Percentiles rank a stretch among this genome's conserved stretches.
These are phyloP conservation scores for Aspergillus ochraceus DNA, from an alignment of 2,329 filamentous ascomycete genomes.

Conservation along the genomic window DNA sequence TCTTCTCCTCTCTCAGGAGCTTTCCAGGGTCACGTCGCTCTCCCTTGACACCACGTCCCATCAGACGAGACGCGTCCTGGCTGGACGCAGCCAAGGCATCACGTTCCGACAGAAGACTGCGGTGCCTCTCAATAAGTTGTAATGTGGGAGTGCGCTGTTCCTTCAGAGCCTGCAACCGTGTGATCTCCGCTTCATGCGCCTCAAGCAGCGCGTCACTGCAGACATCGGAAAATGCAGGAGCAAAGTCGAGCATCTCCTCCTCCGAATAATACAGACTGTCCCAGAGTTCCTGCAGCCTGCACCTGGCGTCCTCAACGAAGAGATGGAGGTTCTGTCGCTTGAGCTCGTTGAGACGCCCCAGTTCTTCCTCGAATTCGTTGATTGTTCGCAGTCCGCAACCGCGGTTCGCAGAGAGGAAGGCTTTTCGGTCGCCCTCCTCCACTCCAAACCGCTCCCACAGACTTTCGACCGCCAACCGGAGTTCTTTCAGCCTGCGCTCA, in stretches of 20 bases:
- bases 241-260: slow-evolving; percentile 98
- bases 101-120: slow-evolving; percentile 77
- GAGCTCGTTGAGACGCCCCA: slow-evolving; percentile 80
- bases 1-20: slow-evolving; percentile 93
- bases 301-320: slow-evolving; percentile 92
- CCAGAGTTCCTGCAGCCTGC: slow-evolving; percentile 91
- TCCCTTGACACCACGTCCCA: slow-evolving; percentile 88
- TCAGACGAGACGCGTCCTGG: slow-evolving; percentile 89
- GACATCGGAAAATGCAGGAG: slow-evolving; percentile 93
- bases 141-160: slow-evolving; percentile 87
- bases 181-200: slow-evolving; percentile 90
- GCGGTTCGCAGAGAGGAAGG: slow-evolving; percentile 81
- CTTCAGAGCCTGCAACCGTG: slow-evolving; percentile 73
- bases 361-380: slow-evolving; percentile 93
- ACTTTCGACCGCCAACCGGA: slow-evolving; percentile 74
- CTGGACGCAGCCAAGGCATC: slow-evolving; percentile 86
- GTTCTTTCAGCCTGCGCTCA: slow-evolving; percentile 73
- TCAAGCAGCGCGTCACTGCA: slow-evolving; percentile 94
- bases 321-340: slow-evolving; percentile 94
- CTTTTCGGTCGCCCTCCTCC: slow-evolving; percentile 77
- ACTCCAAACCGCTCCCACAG: slow-evolving; percentile 88
- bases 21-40: slow-evolving; percentile 94
- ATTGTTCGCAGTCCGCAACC: slow-evolving; percentile 89
- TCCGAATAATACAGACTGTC: slow-evolving; percentile 91
- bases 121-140: slow-evolving; percentile 79